Conservation (phyloP, 331 rosid genomes). For the Pyrus hybrid region DNA sequence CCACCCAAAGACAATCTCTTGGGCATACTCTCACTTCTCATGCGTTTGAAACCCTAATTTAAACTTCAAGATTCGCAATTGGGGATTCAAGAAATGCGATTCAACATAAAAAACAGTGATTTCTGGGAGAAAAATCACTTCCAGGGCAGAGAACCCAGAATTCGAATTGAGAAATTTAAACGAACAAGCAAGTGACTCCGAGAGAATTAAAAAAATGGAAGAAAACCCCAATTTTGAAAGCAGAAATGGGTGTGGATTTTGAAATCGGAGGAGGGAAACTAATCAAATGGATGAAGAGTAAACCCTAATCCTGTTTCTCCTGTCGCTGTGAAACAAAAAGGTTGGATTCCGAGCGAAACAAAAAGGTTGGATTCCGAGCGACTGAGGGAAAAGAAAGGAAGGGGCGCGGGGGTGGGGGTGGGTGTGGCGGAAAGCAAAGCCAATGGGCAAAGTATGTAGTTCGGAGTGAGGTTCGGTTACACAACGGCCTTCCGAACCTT, state of each 20-base stretch:
- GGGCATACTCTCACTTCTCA: slow-evolving; percentile 36
- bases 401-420: neutral
- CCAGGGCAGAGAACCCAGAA: neutral
- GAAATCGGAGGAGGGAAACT: neutral
- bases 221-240: neutral
- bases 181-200: neutral
- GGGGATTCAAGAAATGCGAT: slow-evolving; percentile 1
- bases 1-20: slow-evolving; percentile 51
- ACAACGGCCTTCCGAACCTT: slow-evolving; percentile 49
- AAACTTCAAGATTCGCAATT: neutral
- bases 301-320: neutral
- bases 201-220: neutral
- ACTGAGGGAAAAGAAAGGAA: neutral
- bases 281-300: slow-evolving; percentile 1
- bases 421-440: neutral
- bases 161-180: neutral
- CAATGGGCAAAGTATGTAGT: neutral
- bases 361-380: neutral
- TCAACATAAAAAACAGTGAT: neutral
- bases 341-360: neutral
- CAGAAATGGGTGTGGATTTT: neutral
- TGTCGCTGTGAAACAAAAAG: neutral
- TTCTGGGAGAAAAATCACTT: neutral
- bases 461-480: neutral
- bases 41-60: neutral